Percentiles rank a stretch among this genome's conserved stretches.
phyloP scores from a whole-genome alignment of 2,329 filamentous ascomycete genomes.

The Penicillium olsonii region DNA sequence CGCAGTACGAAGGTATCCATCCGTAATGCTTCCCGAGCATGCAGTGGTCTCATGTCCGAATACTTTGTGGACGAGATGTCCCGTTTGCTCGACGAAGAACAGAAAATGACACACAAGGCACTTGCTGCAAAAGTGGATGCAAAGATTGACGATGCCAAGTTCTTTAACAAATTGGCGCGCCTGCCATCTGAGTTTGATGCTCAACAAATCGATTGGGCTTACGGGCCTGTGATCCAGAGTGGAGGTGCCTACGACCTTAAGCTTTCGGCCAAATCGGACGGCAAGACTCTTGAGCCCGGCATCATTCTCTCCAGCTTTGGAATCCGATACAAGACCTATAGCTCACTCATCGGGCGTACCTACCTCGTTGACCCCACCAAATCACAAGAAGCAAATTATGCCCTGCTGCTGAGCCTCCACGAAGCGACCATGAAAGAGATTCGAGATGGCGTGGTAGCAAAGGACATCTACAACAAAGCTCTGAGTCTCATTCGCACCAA shows the following conservation, averaged over 20 bases:
- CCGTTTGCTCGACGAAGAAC: constrained; percentile 89
- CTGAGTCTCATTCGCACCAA: constrained; percentile 77
- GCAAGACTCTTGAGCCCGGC: constrained; percentile 82
- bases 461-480: constrained; percentile 91
- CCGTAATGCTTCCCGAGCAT: constrained; percentile 90
- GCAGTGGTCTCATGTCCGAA: constrained; percentile 89
- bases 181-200: constrained; percentile 85
- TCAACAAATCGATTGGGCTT: constrained; percentile 88
- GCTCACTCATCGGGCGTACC: constrained; percentile 86
- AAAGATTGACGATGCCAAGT: constrained; percentile 91
- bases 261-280: constrained; percentile 74
- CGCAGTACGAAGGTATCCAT: constrained; percentile 67
- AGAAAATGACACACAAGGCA: constrained; percentile 88
- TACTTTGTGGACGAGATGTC: constrained; percentile 99
- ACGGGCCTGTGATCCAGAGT: constrained; percentile 88
- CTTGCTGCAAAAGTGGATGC: constrained; percentile 84
- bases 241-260: constrained; percentile 93
- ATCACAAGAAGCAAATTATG: constrained; percentile 91
- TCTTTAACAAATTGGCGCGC: constrained; percentile 82
- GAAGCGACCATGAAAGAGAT: constrained; percentile 89
- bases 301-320: constrained; percentile 93
- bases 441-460: constrained; percentile 79
- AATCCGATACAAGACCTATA: constrained; percentile 93
- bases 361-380: constrained; percentile 98
- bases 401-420: constrained; percentile 80